Base-by-base conservation (phyloP, 1,284 basidiomycete genomes). In the Rhodotorula sp. region DNA sequence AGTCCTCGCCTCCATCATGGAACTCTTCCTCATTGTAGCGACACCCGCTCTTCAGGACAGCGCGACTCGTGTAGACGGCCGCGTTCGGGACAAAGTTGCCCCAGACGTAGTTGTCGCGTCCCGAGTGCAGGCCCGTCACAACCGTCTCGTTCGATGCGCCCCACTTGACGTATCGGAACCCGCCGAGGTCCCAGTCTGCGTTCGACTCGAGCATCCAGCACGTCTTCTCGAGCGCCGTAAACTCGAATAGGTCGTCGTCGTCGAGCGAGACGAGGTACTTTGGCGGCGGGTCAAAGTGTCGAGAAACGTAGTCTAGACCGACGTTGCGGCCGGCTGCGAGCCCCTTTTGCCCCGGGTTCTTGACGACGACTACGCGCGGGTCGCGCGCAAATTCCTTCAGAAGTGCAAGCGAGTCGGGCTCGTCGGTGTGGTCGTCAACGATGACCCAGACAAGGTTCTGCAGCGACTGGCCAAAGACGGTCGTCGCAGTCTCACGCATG, bases 191-290 rank as follows among this genome's bases (percentile, higher is more conserved):
- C 76, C 76, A 77, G 23, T 71, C 66, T 41, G 56, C 50, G 46
- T 77, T 77, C 41, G 54, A 61, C 59, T 73, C 73, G 56, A 76
- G 68, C 76, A 76, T 77, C 76, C 74, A 76, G 23, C 67, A 65
- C 19, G 69, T 48, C 65, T 77, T 77, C 58, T 77, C 76, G 57
- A 77, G 61, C 54, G 74, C 69, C 41, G 76, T 77, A 13, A 69
- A 66, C 55, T 77, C 76, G 64, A 74, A 74, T 58, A 75, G 61
- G 59, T 77, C 75, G 67, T 77, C 75, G 65, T 77, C 75, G 64
- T 77, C 75, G 27, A 77, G 68, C 48, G 61, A 59, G 64, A 68
- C 42, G 53, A 75, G 42, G 66, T 70, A 75, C 34, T 61, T 46
- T 8, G 72, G 63, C 34, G 66, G 46, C 27, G 61, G 46, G 50